Conservation (phyloP, 768 basidiomycete species). For the Leucosporidium yakuticum region DNA sequence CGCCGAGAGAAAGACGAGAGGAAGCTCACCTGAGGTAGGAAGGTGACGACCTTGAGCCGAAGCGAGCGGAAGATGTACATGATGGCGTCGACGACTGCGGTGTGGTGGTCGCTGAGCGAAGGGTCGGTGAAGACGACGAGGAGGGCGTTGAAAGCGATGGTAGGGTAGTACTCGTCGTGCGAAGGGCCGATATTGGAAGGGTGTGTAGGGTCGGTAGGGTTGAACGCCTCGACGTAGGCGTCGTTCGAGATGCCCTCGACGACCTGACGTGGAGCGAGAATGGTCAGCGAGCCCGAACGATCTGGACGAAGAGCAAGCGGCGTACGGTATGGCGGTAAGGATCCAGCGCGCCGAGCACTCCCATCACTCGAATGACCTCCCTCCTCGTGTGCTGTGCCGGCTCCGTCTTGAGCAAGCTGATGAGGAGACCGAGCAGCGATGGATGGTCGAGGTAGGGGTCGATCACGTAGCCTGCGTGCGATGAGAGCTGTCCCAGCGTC, state of each 20-base stretch:
- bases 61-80: conserved; percentile 99
- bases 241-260: conserved; percentile 53
- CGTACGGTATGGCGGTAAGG: conserved; percentile 87
- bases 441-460: conserved; percentile 85
- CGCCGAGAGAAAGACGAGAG: not conserved
- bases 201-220: conserved; percentile 45
- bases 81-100: conserved; percentile 91
- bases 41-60: conserved; percentile 89
- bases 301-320: not conserved
- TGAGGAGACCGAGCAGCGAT: conserved; percentile 75
- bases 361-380: conserved; percentile 89
- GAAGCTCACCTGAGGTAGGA: conserved; percentile 72
- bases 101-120: conserved; percentile 75
- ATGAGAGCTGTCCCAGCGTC: conserved; percentile 90
- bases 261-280: conserved; percentile 33
- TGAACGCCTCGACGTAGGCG: conserved; percentile 58
- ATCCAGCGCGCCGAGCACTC: conserved; percentile 91
- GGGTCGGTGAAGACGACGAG: conserved; percentile 83
- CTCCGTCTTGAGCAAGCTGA: conserved; percentile 78
- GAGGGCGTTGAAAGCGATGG: conserved; percentile 82
- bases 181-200: conserved; percentile 42
- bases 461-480: conserved; percentile 91
- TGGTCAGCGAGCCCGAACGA: conserved; percentile 43
- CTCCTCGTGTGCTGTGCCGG: conserved; percentile 58
- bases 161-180: conserved; percentile 90